A percentile compares a stretch with the other conserved stretches of the same genome.
Evolutionary conservation across 2,329 filamentous ascomycete species (phyloP).

Genomic region (Trichoderma asperellum): DNA sequence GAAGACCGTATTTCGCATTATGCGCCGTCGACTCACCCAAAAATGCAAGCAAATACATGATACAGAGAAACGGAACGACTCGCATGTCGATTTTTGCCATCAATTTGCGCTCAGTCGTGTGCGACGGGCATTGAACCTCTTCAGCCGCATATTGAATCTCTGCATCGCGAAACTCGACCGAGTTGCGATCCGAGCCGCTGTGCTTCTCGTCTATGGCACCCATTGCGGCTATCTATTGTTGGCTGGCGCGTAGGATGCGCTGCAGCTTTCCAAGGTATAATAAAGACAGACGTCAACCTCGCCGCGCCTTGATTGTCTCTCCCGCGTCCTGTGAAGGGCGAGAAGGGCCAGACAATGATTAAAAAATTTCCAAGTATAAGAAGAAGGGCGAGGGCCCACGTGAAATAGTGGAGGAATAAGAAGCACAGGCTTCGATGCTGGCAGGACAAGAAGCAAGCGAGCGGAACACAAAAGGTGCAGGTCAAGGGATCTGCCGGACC

Average conservation of each 20-base stretch:
- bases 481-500: slow-evolving; percentile 21
- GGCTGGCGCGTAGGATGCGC: slow-evolving; percentile 1
- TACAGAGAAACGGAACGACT: slow-evolving; percentile 72
- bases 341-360: background rate
- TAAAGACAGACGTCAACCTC: background rate
- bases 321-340: background rate
- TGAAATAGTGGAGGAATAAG: slow-evolving; percentile 22
- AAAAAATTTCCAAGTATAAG: background rate
- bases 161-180: slow-evolving; percentile 21
- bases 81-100: slow-evolving; percentile 72
- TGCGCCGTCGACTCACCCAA: slow-evolving; percentile 48
- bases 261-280: background rate
- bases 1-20: background rate
- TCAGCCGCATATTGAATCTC: slow-evolving; percentile 1
- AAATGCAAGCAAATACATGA: slow-evolving; percentile 73
- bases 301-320: background rate
- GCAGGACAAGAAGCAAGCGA: slow-evolving; percentile 15
- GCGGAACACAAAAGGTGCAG: slow-evolving; percentile 11
- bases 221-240: slow-evolving; percentile 29
- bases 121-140: slow-evolving; percentile 48
- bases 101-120: slow-evolving; percentile 66
- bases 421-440: slow-evolving; percentile 24
- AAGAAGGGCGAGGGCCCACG: slow-evolving; percentile 17
- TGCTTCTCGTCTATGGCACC: slow-evolving; percentile 32
- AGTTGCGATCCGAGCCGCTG: slow-evolving; percentile 29